Percentiles rank a stretch among this genome's conserved stretches.
phyloP scores from a whole-genome alignment of 768 basidiomycete species.

The Pholiota microspora region DNA sequence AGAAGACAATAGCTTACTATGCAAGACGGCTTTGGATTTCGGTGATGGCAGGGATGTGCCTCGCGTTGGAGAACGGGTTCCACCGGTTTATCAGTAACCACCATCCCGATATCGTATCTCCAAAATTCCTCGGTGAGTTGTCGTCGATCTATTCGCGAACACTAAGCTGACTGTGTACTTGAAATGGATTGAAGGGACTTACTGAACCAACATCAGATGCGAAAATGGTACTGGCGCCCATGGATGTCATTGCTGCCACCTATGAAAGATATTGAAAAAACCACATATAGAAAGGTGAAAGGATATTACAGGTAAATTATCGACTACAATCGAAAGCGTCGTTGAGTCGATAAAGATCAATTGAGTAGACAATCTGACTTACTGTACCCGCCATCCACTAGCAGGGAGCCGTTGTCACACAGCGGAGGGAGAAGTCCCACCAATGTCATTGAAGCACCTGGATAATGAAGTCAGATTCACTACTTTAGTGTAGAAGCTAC shows the following conservation, averaged over 20 bases:
- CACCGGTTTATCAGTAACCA: constrained; percentile 92
- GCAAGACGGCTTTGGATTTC: constrained; percentile 94
- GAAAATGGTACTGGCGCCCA: constrained; percentile 88
- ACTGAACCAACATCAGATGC: constrained; percentile 93
- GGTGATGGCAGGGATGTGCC: constrained; percentile 81
- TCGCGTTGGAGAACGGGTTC: constrained; percentile 84
- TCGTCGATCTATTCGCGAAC: constrained; percentile 69
- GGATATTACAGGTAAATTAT: constrained; percentile 76
- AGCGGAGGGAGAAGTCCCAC: constrained; percentile 93
- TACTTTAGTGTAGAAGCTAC: neutral
- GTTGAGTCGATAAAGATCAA: neutral
- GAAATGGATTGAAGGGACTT: constrained; percentile 22
- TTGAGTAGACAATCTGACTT: constrained; percentile 31
- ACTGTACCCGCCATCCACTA: constrained; percentile 91
- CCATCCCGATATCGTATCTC: constrained; percentile 94
- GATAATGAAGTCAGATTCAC: constrained; percentile 7
- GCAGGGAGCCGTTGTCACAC: constrained; percentile 89
- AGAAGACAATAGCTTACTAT: constrained; percentile 60
- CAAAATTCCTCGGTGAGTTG: constrained; percentile 91
- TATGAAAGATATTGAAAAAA: constrained; percentile 25
- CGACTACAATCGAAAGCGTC: constrained; percentile 47
- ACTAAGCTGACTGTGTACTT: neutral
- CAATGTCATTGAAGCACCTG: constrained; percentile 95
- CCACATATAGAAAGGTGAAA: neutral
- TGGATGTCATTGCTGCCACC: constrained; percentile 89